Evolutionary conservation across 192 early-diverging fungal genomes (phyloP), one percentile per base, ranked within the genome.

Genomic region (Coemansia asiatica): DNA sequence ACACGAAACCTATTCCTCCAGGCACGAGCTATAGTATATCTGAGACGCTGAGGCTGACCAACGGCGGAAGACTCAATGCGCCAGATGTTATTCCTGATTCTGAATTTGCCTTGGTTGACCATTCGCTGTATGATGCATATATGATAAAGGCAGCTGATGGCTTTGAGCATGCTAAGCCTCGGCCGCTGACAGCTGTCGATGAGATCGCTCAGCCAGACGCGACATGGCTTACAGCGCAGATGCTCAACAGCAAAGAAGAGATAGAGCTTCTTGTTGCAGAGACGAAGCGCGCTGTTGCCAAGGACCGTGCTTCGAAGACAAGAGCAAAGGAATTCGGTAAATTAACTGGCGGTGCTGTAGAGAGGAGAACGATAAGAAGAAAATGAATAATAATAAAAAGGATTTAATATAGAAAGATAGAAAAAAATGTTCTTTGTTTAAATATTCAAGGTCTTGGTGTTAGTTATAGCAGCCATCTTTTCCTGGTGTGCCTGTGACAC

Each of bases 401-500:
- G n/a, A n/a, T 7, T 36, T 10, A 36, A 36, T 36, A 7, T 2
- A 59, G 22, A n/a, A n/a, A 55, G 51, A 36, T 16, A 23, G 22
- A 49, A 49, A 49, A 16, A 49, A 49, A 49, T 49, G 4, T 1
- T 47, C 10, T 1, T 21, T 25, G 18, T 61, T 28, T 18, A 9
- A 4, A 13, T 7, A 10, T 10, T 36, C 35, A 79, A 22, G 21
- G 70, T 79, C 28, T 67, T 78, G 33, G 72, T 78, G 59, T 71
- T 74, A 25, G 78, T 80, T 21, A 92, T 86, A 10, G 88, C 88
- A 21, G 79, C 78, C 29, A 90, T 64, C 66, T 84, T 88, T 33
- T 86, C 79, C 49, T 88, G 88, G 66, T 92, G 89, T 8, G 78
- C 71, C 38, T 83, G 61, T n/a, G 88, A 84, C 22, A 90, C 82